Evolutionary conservation across 2,329 filamentous ascomycete genomes (phyloP), one percentile per base, ranked within the genome.

Genomic region (Colletotrichum sp.): DNA sequence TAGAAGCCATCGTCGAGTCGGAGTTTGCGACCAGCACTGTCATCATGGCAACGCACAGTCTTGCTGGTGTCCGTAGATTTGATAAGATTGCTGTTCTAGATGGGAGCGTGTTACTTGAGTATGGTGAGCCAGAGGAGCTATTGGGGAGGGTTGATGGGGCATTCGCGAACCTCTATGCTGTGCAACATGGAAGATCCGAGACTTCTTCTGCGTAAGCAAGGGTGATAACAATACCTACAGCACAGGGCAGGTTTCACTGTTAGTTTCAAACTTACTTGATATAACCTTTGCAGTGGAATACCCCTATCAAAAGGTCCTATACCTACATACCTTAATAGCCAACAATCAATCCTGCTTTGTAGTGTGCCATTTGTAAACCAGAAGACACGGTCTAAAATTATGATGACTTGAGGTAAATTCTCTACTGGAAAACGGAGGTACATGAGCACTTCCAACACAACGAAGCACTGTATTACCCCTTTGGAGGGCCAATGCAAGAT

Each of bases 151-250:
- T 67, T 67, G 54, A 67, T 67, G 65, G 65, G 34, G 54, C 65
- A 59, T 67, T 67, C 33, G 65, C 65, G 65, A 67, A 67, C 54
- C 65, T 67, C 65, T 67, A 67, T 67, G 65, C 51, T 67, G 65
- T 59, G 65, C 54, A 67, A 59, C 65, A 24, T 67, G 65, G 65
- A 67, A 59, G 54, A 58, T 33, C 65, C 65, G 54, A 67, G 51
- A 43, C 65, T 67, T 59, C 64, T 43, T 66, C 65, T 67, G 65
- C 65, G 34, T 67, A 67, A 67, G 34, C 24, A 59, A 34, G 31
- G 54, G 54, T 67, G 51, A 67, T 58, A 33, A 57, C 54, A 58
- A 66, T 58, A 66, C 47, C 64, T 38, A 66, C 47, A 66, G 47
- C 63, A 57, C 27, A 57, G 63, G 47, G 63, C 63, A 66, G 47